Evolutionary conservation across 2,329 filamentous ascomycete genomes (phyloP).

Genomic region (Trichoderma breve): DNA sequence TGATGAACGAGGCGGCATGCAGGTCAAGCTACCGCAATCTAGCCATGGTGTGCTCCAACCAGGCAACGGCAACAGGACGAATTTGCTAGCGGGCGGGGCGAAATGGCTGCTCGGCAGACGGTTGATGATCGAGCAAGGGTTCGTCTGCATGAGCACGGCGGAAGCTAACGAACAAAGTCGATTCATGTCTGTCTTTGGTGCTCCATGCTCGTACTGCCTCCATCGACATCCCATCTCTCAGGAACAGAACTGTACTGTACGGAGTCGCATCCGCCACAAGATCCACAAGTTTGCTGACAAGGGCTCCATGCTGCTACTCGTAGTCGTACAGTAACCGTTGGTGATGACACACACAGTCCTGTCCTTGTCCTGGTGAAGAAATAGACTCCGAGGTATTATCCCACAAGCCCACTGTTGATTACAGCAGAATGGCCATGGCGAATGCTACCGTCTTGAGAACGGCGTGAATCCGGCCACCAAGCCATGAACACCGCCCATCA

Average conservation of each 20-base stretch:
- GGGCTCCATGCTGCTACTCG: not conserved
- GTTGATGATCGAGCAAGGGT: constrained; percentile 9
- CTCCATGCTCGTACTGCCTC: not conserved
- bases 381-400: not conserved
- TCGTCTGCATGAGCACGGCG: constrained; percentile 4
- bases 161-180: constrained; percentile 5
- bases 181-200: not conserved
- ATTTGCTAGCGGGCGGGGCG: constrained; percentile 3
- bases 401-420: not conserved
- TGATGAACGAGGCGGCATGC: constrained; percentile 29
- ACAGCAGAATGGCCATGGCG: not conserved
- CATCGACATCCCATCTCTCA: not conserved
- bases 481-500: not conserved
- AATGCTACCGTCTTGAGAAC: not conserved
- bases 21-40: constrained; percentile 18
- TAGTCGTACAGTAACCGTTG: not conserved
- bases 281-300: not conserved
- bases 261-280: not conserved
- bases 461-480: not conserved
- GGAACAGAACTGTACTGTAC: not conserved
- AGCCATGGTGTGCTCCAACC: not conserved
- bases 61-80: not conserved
- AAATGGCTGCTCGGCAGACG: constrained; percentile 14
- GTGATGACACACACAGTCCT: not conserved
- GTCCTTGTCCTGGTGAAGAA: not conserved